A percentile compares a stretch with the other conserved stretches of the same genome.
These are phyloP conservation scores for Prunus kanzakura DNA, from an alignment of 306 rosid genomes.

Conservation along the genomic window DNA sequence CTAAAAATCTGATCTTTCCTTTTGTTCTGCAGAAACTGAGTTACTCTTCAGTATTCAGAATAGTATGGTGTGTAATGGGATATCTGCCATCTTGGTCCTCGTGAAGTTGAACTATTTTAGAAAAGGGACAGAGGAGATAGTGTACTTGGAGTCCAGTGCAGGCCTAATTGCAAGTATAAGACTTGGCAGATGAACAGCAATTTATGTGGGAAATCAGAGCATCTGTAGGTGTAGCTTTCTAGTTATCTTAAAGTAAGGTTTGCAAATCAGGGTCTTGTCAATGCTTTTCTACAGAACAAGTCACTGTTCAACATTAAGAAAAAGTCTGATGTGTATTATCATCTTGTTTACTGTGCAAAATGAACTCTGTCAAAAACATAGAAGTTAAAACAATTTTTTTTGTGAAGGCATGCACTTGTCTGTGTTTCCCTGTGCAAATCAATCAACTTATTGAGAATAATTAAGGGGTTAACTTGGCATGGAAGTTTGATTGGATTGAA, in stretches of 20 bases:
- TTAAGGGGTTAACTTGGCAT: not conserved
- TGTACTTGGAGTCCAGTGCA: not conserved
- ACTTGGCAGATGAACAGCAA: not conserved
- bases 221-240: not conserved
- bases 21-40: not conserved
- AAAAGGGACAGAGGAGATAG: not conserved
- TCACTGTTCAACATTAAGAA: not conserved
- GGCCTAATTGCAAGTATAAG: not conserved
- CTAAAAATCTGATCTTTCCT: not conserved
- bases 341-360: not conserved
- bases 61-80: not conserved
- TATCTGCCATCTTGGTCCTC: not conserved
- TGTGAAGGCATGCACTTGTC: too few species aligned
- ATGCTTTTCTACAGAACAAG: not conserved
- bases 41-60: not conserved
- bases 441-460: not conserved
- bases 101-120: not conserved
- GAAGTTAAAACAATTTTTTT: too few species aligned
- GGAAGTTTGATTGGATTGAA: constrained; percentile 14
- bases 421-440: too few species aligned
- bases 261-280: not conserved
- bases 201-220: not conserved
- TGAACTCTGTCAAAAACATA: too few species aligned
- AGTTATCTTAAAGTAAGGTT: not conserved
- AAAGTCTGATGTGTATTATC: not conserved